Conservation (phyloP, 768 basidiomycete genomes). For the Termitomyces sp. region DNA sequence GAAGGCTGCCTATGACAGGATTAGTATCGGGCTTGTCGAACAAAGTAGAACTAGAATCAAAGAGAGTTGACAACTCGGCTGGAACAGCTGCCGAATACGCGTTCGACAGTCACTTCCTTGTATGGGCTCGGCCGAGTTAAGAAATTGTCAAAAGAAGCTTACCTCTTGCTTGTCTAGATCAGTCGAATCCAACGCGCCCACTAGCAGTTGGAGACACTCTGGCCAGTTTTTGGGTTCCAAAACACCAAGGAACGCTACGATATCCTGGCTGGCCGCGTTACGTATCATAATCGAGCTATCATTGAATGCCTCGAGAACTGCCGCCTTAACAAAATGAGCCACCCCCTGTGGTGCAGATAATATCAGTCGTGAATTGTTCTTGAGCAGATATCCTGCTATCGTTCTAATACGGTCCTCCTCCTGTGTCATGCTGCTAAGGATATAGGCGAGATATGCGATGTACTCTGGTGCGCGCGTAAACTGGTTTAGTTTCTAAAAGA, state of each 20-base stretch:
- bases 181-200: conserved; percentile 70
- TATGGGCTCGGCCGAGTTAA: neutral
- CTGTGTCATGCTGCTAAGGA: conserved; percentile 72
- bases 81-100: neutral
- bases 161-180: conserved; percentile 86
- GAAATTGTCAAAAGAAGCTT: conserved; percentile 21
- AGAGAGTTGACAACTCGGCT: neutral
- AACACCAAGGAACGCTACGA: conserved; percentile 83
- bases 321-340: conserved; percentile 65
- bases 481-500: conserved; percentile 71
- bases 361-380: conserved; percentile 88
- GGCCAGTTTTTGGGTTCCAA: conserved; percentile 94
- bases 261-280: conserved; percentile 90
- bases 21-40: conserved; percentile 4
- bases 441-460: conserved; percentile 92
- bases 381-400: conserved; percentile 94
- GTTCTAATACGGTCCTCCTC: conserved; percentile 93
- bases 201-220: conserved; percentile 84
- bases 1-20: conserved; percentile 68
- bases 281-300: conserved; percentile 85
- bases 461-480: conserved; percentile 91
- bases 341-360: conserved; percentile 63
- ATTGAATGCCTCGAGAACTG: conserved; percentile 76
- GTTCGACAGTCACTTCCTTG: neutral
- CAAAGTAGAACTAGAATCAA: conserved; percentile 8